Base-by-base conservation (phyloP, 352 stramenopile species). In the Globisporangium rhizosaccharum region DNA sequence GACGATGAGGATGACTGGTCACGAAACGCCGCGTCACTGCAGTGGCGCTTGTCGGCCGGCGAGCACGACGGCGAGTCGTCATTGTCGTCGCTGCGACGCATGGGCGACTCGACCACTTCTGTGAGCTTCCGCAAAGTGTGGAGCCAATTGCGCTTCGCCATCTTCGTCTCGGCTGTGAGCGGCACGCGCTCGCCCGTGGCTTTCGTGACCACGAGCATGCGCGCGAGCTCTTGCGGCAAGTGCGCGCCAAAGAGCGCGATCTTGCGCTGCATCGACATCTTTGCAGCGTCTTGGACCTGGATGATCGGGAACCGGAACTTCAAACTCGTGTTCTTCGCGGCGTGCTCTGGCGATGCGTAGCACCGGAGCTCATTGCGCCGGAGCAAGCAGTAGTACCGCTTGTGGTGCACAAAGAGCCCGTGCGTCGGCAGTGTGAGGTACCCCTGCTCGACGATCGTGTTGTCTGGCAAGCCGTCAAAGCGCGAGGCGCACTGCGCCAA, bases 141-240 rank as follows among this genome's bases (percentile, higher is more conserved):
- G 36, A 65, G 53, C 59, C 59, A 65, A 11, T 65, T 65, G 52
- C 59, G 59, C 52, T 65, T 65, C 23, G 46, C 51, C 17, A 59
- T 37, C 44, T 56, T 55, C 15, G 44, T 56, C 44, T 65, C 59
- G 11, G 59, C 26, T 4, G 59, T 65, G 20, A 65, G 45, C 7
- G 33, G 33, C 45, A 88, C 72, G 45, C 75, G 76, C 51, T 88
- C 76, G 15, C 79, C 81, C 47, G 81, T 82, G n/a, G 71, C 66
- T 42, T 79, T 84, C 48, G 81, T 89, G 25, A 89, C 75, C 59
- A 85, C 79, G 49, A 91, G 85, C 72, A 91, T 75, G 51, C 76
- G 67, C 42, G 61, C 53, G 44, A 91, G 66, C 10, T 82, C 65
- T 0, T 66, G 33, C 4, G 81, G 81, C 18, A 88, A 33, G 50